phyloP scores from a whole-genome alignment of 73 alveolate genomes.

The Halteria grandinella region DNA sequence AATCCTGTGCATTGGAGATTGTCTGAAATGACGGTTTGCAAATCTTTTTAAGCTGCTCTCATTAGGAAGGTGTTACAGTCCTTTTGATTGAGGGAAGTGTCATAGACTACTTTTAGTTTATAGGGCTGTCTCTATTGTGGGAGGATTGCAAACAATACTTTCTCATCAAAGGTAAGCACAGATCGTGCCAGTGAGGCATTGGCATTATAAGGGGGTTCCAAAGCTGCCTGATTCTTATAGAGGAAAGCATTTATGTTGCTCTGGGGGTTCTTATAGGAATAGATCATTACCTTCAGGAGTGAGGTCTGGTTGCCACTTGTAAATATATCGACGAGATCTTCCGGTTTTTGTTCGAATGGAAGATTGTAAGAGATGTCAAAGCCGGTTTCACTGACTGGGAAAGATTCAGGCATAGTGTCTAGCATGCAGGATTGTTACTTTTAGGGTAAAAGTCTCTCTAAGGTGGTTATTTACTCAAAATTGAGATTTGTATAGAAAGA shows the following conservation, averaged over 20 bases:
- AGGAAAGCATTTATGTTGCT: conserved; percentile 22
- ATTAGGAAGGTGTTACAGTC: conserved; percentile 5
- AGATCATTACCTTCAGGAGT: background rate
- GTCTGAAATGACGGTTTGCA: background rate
- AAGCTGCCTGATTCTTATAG: background rate
- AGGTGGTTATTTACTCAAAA: too few species aligned
- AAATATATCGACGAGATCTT: background rate
- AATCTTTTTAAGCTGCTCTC: conserved; percentile 8
- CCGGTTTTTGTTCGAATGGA: background rate
- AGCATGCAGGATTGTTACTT: too few species aligned
- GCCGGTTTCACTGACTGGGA: conserved; percentile 16
- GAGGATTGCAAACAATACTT: background rate
- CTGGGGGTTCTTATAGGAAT: background rate
- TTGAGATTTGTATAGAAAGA: too few species aligned
- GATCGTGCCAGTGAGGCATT: background rate
- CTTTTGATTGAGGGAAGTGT: background rate
- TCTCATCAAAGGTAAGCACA: background rate
- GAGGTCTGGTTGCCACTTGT: conserved; percentile 16
- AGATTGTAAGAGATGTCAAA: conserved; percentile 10
- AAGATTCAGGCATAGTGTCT: conserved; percentile 7
- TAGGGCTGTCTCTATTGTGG: background rate
- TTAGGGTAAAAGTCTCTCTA: too few species aligned
- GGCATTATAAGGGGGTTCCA: too few species aligned
- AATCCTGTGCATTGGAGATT: background rate
- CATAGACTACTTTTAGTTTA: conserved; percentile 26